phyloP scores from a whole-genome alignment of 1,139 yeast genomes.

The Magnusiomyces clavatus region DNA sequence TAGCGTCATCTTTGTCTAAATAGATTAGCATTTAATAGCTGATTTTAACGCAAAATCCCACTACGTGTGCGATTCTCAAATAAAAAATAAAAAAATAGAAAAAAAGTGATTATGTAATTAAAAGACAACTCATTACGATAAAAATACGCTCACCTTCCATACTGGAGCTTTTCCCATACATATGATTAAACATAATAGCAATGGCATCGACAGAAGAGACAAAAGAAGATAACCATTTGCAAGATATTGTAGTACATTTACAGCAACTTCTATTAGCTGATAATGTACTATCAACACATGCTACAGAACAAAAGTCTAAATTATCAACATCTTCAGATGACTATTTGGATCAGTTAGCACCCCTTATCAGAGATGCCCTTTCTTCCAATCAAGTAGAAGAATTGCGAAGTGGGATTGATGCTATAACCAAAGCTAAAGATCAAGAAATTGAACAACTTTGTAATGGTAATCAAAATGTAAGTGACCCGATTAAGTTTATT shows the following conservation, averaged over 20 bases:
- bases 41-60: too few relatives aligned
- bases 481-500: not conserved
- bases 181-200: not conserved
- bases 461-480: constrained; percentile 51
- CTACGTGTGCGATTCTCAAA: too few relatives aligned
- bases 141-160: not conserved
- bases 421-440: constrained; percentile 52
- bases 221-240: constrained; percentile 10
- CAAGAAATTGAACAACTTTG: constrained; percentile 57
- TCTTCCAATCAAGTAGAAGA: constrained; percentile 48
- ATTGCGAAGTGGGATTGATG: constrained; percentile 49
- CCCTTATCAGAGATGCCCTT: constrained; percentile 66
- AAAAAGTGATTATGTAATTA: not conserved
- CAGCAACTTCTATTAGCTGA: constrained; percentile 15
- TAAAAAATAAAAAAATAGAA: too few relatives aligned
- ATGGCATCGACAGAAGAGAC: not conserved
- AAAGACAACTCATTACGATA: not conserved
- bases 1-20: too few relatives aligned
- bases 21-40: too few relatives aligned
- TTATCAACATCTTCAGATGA: constrained; percentile 38
- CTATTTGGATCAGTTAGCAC: constrained; percentile 72
- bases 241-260: constrained; percentile 13
- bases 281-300: not conserved
- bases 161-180: constrained; percentile 5
- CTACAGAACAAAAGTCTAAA: not conserved